phyloP scores from a whole-genome alignment of 2,329 filamentous ascomycete genomes.

The Cercospora citrullina region DNA sequence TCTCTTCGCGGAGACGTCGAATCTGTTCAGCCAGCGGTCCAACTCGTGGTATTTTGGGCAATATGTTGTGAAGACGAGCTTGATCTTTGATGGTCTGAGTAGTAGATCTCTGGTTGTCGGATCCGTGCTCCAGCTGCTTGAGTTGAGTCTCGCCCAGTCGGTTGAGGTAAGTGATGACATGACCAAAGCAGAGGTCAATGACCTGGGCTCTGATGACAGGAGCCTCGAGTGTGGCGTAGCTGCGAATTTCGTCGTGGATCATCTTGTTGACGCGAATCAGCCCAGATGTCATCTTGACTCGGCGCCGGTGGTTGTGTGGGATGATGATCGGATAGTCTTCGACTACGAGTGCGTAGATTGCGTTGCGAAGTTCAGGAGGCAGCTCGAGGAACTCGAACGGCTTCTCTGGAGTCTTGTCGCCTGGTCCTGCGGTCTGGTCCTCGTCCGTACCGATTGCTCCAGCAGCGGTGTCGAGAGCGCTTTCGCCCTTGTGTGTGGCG shows the following conservation, averaged over 20 bases:
- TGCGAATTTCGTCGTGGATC: constrained; percentile 6
- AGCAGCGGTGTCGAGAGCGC: not conserved
- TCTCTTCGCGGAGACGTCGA: not conserved
- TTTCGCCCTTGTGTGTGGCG: not conserved
- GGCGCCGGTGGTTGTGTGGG: not conserved
- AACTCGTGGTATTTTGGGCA: no score
- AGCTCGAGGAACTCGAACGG: constrained; percentile 2
- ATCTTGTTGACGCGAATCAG: constrained; percentile 6
- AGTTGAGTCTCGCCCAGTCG: constrained; percentile 7
- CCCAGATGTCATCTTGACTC: not conserved
- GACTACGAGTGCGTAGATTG: not conserved
- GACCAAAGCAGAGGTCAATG: not conserved
- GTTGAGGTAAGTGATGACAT: constrained; percentile 15
- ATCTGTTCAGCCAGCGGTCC: not conserved
- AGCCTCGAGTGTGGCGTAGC: not conserved
- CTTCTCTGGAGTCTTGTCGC: not conserved
- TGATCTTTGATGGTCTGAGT: not conserved
- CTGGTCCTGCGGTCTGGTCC: not conserved
- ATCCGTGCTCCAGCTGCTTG: not conserved
- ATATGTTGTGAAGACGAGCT: not conserved
- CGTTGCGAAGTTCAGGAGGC: constrained; percentile 1
- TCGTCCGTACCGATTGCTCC: not conserved
- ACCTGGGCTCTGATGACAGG: not conserved
- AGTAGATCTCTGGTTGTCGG: not conserved
- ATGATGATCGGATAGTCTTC: not conserved